Evolutionary conservation across 108 stramenopile species (phyloP), one percentile per base, ranked within the genome.

Genomic region (Fragilariopsis cylindrus): DNA sequence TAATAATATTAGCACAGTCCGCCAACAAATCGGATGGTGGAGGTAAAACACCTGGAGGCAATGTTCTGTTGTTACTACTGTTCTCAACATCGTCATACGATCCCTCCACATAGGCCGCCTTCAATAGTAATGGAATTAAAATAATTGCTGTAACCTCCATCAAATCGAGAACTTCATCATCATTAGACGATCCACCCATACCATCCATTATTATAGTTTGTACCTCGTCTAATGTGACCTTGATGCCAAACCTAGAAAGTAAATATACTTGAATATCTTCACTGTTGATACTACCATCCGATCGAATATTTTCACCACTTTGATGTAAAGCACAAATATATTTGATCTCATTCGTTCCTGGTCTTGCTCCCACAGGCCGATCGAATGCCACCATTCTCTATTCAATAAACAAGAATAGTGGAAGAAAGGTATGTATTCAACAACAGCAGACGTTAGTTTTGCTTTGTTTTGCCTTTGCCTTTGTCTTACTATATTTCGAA

Each of bases 341-440:
- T 57, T 89, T 86, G 6, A 89, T 76, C 69, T 89, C 88, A 53
- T 83, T 87, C 8, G 83, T 75, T 77, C 87, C 88, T 7, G 82
- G 82, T 7, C 50, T 56, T 7, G 86, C 86, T 11, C 86, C 86
- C 13, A 80, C 73, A 40, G 81, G 82, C 42, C 43, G 65, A n/a
- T 48, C 43, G 1, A 45, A 67, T 21, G 43, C 46, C 52, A 53
- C 52, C 60, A 62, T 40, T 21, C 30, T 30, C 30, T 30, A 30
- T 2, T 30, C 30, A 30, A 30, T 30, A 30, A 30, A 30, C 30
- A 30, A 30, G 30, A 30, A 30, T 0, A 30, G 30, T 30, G 30
- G 30, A 30, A 30, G 30, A 30, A 30, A 30, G 30, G 30, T 30
- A 30, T 30, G 30, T 30, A 30, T 30, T 30, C 30, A 30, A 30